Evolutionary conservation across 2,329 filamentous ascomycete species (phyloP).

Genomic region (Cladosporium sphaerospermum): DNA sequence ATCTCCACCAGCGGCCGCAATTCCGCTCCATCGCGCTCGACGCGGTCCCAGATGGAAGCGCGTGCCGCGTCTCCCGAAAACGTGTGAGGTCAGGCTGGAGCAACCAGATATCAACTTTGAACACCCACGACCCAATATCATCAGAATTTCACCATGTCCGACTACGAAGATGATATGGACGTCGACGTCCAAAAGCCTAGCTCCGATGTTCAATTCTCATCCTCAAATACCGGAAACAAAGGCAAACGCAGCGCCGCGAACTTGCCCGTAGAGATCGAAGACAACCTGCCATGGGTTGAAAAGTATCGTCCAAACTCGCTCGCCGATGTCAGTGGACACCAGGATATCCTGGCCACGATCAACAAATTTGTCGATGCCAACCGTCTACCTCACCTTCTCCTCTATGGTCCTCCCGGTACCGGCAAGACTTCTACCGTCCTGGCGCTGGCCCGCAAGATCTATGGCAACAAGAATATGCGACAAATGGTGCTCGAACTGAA

Average conservation of each 20-base stretch:
- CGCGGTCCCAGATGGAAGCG: not conserved
- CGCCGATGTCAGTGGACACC: constrained; percentile 88
- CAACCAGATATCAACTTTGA: too few relatives aligned
- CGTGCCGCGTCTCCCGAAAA: not conserved
- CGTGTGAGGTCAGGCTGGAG: too few relatives aligned
- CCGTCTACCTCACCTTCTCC: constrained; percentile 85
- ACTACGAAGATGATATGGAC: constrained; percentile 52
- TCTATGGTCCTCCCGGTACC: constrained; percentile 93
- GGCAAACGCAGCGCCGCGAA: constrained; percentile 91
- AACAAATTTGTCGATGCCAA: constrained; percentile 97
- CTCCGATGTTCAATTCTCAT: constrained; percentile 59
- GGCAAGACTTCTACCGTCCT: constrained; percentile 97
- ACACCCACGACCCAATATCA: constrained; percentile 3
- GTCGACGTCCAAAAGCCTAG: constrained; percentile 60
- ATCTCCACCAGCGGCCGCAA: too few relatives aligned
- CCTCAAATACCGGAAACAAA: constrained; percentile 62
- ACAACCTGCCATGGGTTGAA: constrained; percentile 94
- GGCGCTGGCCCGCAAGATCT: constrained; percentile 86
- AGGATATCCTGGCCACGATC: constrained; percentile 95
- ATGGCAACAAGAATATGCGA: constrained; percentile 83
- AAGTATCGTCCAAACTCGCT: constrained; percentile 90
- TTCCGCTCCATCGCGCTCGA: too few relatives aligned
- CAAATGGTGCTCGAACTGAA: constrained; percentile 99
- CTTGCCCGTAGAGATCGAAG: constrained; percentile 86
- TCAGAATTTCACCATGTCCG: constrained; percentile 41